These are phyloP conservation scores for Candida odintsovae DNA, from an alignment of 805 yeast species.

Conservation along the genomic window DNA sequence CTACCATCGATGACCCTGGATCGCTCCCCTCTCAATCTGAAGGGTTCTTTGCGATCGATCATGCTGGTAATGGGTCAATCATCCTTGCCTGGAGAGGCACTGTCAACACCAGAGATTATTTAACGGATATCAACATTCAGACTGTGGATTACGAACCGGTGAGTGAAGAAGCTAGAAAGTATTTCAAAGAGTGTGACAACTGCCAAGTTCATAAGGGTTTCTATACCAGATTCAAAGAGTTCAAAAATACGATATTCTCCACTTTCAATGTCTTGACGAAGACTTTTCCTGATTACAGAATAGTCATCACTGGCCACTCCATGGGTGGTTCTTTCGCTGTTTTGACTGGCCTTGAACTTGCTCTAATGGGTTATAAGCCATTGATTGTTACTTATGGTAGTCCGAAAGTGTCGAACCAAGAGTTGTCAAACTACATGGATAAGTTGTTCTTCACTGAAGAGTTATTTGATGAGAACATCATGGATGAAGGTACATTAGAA, in stretches of 20 bases:
- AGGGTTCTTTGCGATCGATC: constrained; percentile 53
- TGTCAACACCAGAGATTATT: constrained; percentile 52
- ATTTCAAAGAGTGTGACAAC: constrained; percentile 31
- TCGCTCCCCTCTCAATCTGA: constrained; percentile 1
- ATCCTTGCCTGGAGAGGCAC: constrained; percentile 61
- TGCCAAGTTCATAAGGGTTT: constrained; percentile 67
- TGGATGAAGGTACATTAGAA: constrained; percentile 5
- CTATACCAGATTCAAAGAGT: constrained; percentile 37
- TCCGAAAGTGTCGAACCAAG: constrained; percentile 59
- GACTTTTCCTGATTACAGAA: constrained; percentile 40
- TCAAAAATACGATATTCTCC: constrained; percentile 26
- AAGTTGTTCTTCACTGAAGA: constrained; percentile 34
- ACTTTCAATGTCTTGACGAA: constrained; percentile 29
- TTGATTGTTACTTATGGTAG: constrained; percentile 58
- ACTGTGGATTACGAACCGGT: constrained; percentile 19
- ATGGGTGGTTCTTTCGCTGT: constrained; percentile 68
- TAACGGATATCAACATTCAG: constrained; percentile 45
- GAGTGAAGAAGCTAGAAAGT: constrained; percentile 8
- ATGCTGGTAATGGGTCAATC: constrained; percentile 33
- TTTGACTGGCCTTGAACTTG: constrained; percentile 57
- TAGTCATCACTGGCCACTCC: constrained; percentile 67
- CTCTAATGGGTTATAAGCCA: constrained; percentile 51
- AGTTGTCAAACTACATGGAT: constrained; percentile 50
- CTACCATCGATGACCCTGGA: background rate
- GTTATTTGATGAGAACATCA: constrained; percentile 26